phyloP scores from a whole-genome alignment of 1,284 basidiomycete genomes.

The Ceratobasidium papillatum region DNA sequence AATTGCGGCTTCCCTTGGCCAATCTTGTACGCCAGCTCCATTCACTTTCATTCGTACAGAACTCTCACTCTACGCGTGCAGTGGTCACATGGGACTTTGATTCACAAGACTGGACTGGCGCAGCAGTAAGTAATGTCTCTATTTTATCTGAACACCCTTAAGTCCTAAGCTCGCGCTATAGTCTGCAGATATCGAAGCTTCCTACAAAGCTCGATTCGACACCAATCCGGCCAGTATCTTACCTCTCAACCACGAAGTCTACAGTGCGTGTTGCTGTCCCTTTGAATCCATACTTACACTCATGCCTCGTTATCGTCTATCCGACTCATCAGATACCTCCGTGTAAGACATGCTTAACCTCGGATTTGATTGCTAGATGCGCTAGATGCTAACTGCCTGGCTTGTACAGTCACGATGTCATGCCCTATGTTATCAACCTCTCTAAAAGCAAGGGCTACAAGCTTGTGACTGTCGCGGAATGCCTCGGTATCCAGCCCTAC shows the following conservation, averaged over 20 bases:
- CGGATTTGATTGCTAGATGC: not conserved
- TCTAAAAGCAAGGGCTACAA: slow-evolving; percentile 53
- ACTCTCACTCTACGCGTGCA: not conserved
- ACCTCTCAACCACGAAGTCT: slow-evolving; percentile 24
- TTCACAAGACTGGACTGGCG: slow-evolving; percentile 26
- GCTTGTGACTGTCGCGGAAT: slow-evolving; percentile 60
- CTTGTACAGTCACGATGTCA: slow-evolving; percentile 42
- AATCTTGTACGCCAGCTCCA: slow-evolving; percentile 15
- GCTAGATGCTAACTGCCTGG: not conserved
- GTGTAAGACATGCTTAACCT: slow-evolving; percentile 13
- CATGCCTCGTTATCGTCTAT: slow-evolving; percentile 47
- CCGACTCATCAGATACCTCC: slow-evolving; percentile 51
- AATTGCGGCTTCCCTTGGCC: slow-evolving; percentile 19
- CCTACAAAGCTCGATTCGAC: slow-evolving; percentile 24
- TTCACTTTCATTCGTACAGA: not conserved
- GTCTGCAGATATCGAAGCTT: slow-evolving; percentile 46
- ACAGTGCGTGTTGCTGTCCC: slow-evolving; percentile 45
- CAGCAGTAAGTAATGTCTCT: not conserved
- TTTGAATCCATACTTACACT: slow-evolving; percentile 19
- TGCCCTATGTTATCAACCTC: slow-evolving; percentile 47
- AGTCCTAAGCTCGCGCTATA: not conserved
- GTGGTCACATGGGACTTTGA: slow-evolving; percentile 41
- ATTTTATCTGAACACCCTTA: slow-evolving; percentile 45
- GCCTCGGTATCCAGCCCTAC: slow-evolving; percentile 51
- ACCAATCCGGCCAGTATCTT: slow-evolving; percentile 39